Evolutionary conservation across 768 basidiomycete genomes (phyloP), one percentile per base, ranked within the genome.

Genomic region (Auriscalpium microsporum): DNA sequence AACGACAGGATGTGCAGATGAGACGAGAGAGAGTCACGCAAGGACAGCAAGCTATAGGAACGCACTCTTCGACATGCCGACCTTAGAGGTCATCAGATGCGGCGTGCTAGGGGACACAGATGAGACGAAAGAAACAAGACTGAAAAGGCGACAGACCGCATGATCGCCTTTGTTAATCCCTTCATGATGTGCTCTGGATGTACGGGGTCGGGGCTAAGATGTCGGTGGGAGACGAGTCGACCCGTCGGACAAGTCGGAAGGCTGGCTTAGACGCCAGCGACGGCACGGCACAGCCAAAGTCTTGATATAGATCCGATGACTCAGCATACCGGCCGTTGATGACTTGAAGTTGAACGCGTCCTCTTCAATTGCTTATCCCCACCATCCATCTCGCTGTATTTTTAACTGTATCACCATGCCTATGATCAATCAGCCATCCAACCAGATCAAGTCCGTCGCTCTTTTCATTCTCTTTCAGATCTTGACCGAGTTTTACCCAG

Each of bases 11-110:
- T 48, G 45, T 3, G 69, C 82, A 74, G 34, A 23, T 53, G 56
- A 52, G 50, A 19, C 50, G 53, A 47, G 14, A 28, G 48, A 51
- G 47, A 21, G 19, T 34, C 17, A 36, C 21, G 19, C 8, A 34
- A 45, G 40, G 14, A 38, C 16, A 53, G 19, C 38, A 14, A 21
- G 16, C 45, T 11, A 21, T 2, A 19, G 17, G 37, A 3, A 37
- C 40, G 60, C 67, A 95, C 95, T 94, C 80, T 95, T 95, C 37
- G 93, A 71, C 82, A 93, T 86, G 34, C 96, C 96, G 63, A 88
- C 85, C 75, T 84, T 90, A 64, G 80, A 79, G 56, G 87, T 90
- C 68, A 99, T 75, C 65, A 90, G 73, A 72, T 94, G 92, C 65
- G 96, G 96, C 53, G 94, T 94, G 65, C 94, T 92, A 44, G 10